These are phyloP conservation scores for Lepidium sativum DNA, from an alignment of 345 rosid genomes.

Conservation along the genomic window DNA sequence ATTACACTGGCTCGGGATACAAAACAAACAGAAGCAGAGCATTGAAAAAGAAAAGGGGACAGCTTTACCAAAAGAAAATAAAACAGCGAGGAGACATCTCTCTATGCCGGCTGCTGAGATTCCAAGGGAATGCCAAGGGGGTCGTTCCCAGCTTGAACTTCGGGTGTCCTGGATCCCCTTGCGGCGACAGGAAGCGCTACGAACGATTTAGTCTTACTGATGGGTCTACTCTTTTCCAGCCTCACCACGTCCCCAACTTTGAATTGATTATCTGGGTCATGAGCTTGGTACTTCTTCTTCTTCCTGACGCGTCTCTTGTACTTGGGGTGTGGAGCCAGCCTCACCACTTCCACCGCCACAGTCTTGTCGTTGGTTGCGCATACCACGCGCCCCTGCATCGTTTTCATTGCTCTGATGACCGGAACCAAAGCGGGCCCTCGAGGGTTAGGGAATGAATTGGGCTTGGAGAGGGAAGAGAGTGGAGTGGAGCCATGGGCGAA, in stretches of 20 bases:
- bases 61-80: conserved; percentile 19
- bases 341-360: conserved; percentile 68
- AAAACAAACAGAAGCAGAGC: conserved; percentile 18
- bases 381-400: conserved; percentile 74
- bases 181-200: conserved; percentile 47
- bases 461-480: conserved; percentile 38
- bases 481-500: conserved; percentile 53
- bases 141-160: conserved; percentile 19
- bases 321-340: conserved; percentile 74
- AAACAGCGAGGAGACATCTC: background rate
- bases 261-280: conserved; percentile 79
- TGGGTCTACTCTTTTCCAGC: conserved; percentile 69
- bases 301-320: conserved; percentile 76
- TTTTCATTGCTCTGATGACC: conserved; percentile 58
- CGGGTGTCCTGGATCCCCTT: conserved; percentile 25
- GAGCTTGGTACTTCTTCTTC: conserved; percentile 94
- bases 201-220: conserved; percentile 76
- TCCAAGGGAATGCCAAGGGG: conserved; percentile 63
- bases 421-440: conserved; percentile 27
- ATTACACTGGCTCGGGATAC: conserved; percentile 1
- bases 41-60: background rate
- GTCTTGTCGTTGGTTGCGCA: conserved; percentile 82
- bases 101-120: conserved; percentile 42
- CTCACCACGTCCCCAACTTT: conserved; percentile 68
- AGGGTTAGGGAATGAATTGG: conserved; percentile 20